phyloP scores from a whole-genome alignment of 306 rosid species.

The Canavalia ensiformis region DNA sequence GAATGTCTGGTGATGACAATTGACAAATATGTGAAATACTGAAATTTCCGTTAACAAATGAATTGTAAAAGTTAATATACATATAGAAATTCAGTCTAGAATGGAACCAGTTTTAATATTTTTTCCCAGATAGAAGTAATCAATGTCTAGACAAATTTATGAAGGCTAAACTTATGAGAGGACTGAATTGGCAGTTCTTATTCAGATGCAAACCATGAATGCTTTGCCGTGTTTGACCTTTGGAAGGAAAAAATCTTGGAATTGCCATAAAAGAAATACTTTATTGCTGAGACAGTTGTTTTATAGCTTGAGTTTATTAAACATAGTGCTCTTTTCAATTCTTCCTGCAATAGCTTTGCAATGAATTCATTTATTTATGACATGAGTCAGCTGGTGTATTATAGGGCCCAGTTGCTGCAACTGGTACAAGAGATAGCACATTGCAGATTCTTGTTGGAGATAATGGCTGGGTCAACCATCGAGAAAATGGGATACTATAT shows the following conservation, averaged over 20 bases:
- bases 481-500: conserved; percentile 87
- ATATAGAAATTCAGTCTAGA: conserved; percentile 29
- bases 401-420: conserved; percentile 86
- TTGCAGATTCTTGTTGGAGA: conserved; percentile 91
- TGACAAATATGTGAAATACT: conserved; percentile 34
- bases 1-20: conserved; percentile 38
- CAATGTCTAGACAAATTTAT: conserved; percentile 9
- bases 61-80: conserved; percentile 3
- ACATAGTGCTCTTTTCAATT: conserved; percentile 23
- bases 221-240: conserved; percentile 33
- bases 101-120: conserved; percentile 22
- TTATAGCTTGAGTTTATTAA: conserved; percentile 28
- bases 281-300: conserved; percentile 9
- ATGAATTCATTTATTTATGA: conserved; percentile 37
- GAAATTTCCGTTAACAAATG: not conserved
- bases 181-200: conserved; percentile 33
- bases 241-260: conserved; percentile 20
- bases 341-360: conserved; percentile 39
- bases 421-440: conserved; percentile 90
- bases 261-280: conserved; percentile 24
- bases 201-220: conserved; percentile 38
- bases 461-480: conserved; percentile 92
- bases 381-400: conserved; percentile 48
- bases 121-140: conserved; percentile 24
- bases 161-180: conserved; percentile 20